These are phyloP conservation scores for Arthrobotrys musiformis DNA, from an alignment of 2,329 filamentous ascomycete genomes.

Conservation along the genomic window DNA sequence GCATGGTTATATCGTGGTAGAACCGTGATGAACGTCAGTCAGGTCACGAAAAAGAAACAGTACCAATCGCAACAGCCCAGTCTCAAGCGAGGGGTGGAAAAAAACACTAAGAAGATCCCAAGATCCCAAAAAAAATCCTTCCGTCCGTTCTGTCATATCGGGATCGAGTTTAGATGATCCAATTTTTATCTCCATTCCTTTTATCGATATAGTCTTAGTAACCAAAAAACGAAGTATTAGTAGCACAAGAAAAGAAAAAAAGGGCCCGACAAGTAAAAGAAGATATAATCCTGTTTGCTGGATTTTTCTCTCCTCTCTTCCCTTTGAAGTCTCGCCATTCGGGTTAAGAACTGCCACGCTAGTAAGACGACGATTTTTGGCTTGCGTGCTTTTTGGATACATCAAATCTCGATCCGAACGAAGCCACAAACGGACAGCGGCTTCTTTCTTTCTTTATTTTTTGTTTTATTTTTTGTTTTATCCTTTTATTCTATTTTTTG, in stretches of 20 bases:
- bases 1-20: conserved; percentile 44
- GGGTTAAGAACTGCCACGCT: conserved; percentile 31
- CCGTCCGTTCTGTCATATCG: conserved; percentile 34
- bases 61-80: conserved; percentile 8
- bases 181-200: conserved; percentile 37
- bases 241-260: conserved; percentile 32
- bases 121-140: conserved; percentile 8
- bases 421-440: conserved; percentile 10
- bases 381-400: conserved; percentile 29
- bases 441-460: background rate
- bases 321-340: conserved; percentile 4
- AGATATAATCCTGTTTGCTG: conserved; percentile 43
- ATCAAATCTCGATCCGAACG: conserved; percentile 31
- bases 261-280: conserved; percentile 33
- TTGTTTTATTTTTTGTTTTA: background rate
- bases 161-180: conserved; percentile 29
- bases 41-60: conserved; percentile 10
- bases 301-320: conserved; percentile 23
- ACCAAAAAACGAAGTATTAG: background rate
- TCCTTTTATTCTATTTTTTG: background rate
- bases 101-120: too few species aligned
- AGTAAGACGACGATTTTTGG: conserved; percentile 22
- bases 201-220: conserved; percentile 31
- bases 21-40: conserved; percentile 16
- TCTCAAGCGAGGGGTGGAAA: background rate